Conservation (phyloP, 148 eudicot genomes). For the Nepenthes mirabilis region DNA sequence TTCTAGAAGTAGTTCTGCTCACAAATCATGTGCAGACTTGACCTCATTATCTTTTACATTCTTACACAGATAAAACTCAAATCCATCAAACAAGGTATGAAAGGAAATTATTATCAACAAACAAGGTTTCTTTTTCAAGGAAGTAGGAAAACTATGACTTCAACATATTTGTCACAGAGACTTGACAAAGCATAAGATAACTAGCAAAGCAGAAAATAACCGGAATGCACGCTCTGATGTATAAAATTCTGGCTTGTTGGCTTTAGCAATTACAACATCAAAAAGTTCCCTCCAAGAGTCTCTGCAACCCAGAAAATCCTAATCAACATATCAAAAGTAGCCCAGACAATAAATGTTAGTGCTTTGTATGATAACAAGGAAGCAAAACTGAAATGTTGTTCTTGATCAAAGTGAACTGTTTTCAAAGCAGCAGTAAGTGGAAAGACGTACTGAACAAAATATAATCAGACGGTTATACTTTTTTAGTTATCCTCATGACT, state of each 20-base stretch:
- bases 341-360: not conserved
- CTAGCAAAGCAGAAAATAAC: slow-evolving; percentile 22
- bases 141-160: not conserved
- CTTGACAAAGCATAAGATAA: slow-evolving; percentile 1
- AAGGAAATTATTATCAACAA: not conserved
- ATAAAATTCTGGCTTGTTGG: slow-evolving; percentile 95
- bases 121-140: too few species aligned
- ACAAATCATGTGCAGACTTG: too few species aligned
- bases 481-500: too few species aligned
- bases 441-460: too few species aligned
- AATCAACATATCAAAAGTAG: slow-evolving; percentile 12
- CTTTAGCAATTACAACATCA: slow-evolving; percentile 98
- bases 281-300: slow-evolving; percentile 97
- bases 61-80: not conserved
- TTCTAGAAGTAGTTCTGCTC: too few species aligned
- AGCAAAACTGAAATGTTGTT: not conserved
- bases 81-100: not conserved
- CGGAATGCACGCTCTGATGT: slow-evolving; percentile 95
- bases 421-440: too few species aligned
- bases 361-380: not conserved
- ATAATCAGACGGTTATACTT: too few species aligned
- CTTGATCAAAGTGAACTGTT: too few species aligned
- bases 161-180: not conserved
- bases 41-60: too few species aligned
- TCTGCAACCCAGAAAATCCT: slow-evolving; percentile 68